These are phyloP conservation scores for Haplosporangium sp. DNA, from an alignment of 371 early-diverging fungal species.

Conservation along the genomic window DNA sequence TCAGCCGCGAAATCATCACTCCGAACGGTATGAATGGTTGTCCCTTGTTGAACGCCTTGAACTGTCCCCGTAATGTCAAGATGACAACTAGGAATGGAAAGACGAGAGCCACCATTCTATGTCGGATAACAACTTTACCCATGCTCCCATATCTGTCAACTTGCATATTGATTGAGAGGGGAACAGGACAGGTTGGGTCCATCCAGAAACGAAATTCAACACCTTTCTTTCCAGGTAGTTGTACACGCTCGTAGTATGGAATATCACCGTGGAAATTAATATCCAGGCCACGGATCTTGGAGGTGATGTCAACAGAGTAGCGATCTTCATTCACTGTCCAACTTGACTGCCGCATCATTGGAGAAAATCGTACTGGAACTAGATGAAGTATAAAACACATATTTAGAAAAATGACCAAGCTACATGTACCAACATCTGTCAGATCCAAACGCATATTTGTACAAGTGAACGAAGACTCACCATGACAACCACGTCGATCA, in stretches of 20 bases:
- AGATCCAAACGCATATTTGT: too few relatives aligned
- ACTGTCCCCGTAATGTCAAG: conserved; percentile 69
- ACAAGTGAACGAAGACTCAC: not conserved
- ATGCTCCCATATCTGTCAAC: conserved; percentile 83
- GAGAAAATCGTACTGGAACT: conserved; percentile 58
- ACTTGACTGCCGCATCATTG: conserved; percentile 78
- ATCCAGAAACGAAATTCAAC: conserved; percentile 77
- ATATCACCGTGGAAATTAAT: conserved; percentile 81
- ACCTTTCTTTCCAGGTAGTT: conserved; percentile 60
- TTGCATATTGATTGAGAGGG: conserved; percentile 63
- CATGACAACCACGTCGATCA: conserved; percentile 60
- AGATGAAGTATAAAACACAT: not conserved
- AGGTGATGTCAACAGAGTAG: conserved; percentile 65
- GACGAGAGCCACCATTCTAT: conserved; percentile 77
- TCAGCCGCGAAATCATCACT: conserved; percentile 31
- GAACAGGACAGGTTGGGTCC: conserved; percentile 69
- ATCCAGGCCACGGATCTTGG: conserved; percentile 57
- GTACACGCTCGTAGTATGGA: conserved; percentile 65
- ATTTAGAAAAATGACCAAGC: not conserved
- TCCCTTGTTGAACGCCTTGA: conserved; percentile 71
- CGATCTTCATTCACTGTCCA: conserved; percentile 79
- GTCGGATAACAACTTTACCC: conserved; percentile 77
- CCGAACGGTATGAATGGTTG: conserved; percentile 46
- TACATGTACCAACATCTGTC: not conserved
- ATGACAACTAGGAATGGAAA: conserved; percentile 76